Conservation (phyloP, 2,329 filamentous ascomycete species). For the Diaporthe longicolla region DNA sequence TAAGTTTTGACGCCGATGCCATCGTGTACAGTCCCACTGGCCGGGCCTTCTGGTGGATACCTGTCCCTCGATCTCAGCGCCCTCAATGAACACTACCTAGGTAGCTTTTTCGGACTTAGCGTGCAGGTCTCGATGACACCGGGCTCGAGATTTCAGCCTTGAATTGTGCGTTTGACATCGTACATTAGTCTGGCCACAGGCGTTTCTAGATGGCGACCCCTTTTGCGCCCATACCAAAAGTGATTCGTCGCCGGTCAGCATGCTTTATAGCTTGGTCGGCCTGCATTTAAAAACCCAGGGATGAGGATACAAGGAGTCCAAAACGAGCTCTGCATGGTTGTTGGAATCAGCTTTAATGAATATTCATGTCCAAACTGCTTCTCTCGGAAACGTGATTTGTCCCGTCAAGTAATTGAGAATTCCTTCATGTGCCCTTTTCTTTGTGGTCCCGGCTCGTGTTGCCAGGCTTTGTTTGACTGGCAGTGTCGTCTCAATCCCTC, state of each 20-base stretch:
- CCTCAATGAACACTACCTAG: neutral
- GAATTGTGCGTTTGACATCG: neutral
- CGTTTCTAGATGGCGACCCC: neutral
- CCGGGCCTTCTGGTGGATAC: neutral
- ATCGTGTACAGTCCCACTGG: neutral
- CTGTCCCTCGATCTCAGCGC: neutral
- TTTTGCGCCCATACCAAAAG: neutral
- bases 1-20: neutral
- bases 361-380: neutral
- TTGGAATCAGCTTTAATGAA: neutral
- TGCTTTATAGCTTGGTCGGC: neutral
- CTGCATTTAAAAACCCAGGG: neutral
- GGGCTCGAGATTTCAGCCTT: neutral
- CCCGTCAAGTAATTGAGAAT: neutral
- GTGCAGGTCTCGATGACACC: neutral
- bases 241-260: neutral
- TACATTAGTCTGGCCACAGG: no score
- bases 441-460: neutral
- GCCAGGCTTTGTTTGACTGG: neutral
- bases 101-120: no score
- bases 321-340: neutral
- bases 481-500: neutral
- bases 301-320: no score
- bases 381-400: neutral
- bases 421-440: neutral